These are phyloP conservation scores for Ceratobasidium sp. DNA, from an alignment of 1,284 basidiomycete genomes.

Conservation along the genomic window DNA sequence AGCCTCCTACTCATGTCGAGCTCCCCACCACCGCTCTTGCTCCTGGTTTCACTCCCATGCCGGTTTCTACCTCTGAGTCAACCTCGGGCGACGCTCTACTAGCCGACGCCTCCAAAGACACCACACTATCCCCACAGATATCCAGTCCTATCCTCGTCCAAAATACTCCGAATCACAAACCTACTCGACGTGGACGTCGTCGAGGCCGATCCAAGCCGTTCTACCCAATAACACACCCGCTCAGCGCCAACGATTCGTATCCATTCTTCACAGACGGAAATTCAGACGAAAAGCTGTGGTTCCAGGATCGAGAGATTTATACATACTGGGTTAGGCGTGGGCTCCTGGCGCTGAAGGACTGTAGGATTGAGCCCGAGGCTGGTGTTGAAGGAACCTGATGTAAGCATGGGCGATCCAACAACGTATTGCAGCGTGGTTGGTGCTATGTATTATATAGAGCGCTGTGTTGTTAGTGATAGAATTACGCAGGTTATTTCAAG, in stretches of 20 bases:
- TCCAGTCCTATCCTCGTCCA: neutral
- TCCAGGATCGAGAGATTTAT: slow-evolving; percentile 36
- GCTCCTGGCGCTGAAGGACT: slow-evolving; percentile 24
- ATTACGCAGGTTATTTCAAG: neutral
- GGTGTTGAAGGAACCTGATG: slow-evolving; percentile 17
- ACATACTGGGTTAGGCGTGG: slow-evolving; percentile 40
- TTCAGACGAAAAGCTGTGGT: slow-evolving; percentile 30
- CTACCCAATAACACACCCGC: slow-evolving; percentile 18
- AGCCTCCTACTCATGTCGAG: neutral
- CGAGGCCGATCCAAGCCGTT: slow-evolving; percentile 22
- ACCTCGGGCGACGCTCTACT: neutral
- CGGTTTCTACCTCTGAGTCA: neutral
- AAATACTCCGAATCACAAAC: neutral
- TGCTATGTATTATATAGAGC: neutral
- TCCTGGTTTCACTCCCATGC: neutral
- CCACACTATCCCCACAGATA: neutral
- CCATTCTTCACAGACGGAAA: slow-evolving; percentile 33
- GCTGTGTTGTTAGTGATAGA: neutral
- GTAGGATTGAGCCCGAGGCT: slow-evolving; percentile 33
- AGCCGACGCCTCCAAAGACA: neutral
- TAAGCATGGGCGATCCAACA: neutral
- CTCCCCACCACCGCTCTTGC: neutral
- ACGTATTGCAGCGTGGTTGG: neutral
- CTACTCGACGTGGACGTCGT: neutral
- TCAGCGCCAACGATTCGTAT: slow-evolving; percentile 35